Conservation (phyloP, 306 rosid genomes). For the Vigna reflexopilosa region DNA sequence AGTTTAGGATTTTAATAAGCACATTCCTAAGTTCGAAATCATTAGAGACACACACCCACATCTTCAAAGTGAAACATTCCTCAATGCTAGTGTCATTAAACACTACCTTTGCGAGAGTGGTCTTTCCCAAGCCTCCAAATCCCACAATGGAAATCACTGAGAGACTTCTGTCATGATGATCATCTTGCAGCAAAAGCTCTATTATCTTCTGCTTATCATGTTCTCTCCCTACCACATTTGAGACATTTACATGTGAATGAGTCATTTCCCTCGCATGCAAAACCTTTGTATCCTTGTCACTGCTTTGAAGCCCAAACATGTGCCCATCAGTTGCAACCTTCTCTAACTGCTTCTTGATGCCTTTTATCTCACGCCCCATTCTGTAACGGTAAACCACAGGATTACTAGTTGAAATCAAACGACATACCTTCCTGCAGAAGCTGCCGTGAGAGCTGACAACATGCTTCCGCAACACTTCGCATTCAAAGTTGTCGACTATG, state of each 20-base stretch:
- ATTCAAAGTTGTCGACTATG: neutral
- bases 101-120: neutral
- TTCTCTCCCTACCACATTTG: conserved; percentile 1
- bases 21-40: conserved; percentile 23
- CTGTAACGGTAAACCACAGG: neutral
- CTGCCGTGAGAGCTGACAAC: neutral
- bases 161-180: neutral
- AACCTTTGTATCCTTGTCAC: neutral
- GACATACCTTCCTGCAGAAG: conserved; percentile 3
- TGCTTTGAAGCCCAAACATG: neutral
- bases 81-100: neutral
- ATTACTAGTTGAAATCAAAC: neutral
- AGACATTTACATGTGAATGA: neutral
- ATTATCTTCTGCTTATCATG: conserved; percentile 7
- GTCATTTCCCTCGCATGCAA: neutral
- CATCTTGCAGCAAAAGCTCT: neutral
- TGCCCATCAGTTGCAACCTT: neutral
- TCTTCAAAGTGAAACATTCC: neutral
- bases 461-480: neutral
- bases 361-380: neutral
- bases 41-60: conserved; percentile 27
- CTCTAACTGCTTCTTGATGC: neutral
- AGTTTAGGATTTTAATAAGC: conserved; percentile 13
- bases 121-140: conserved; percentile 16
- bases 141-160: conserved; percentile 1